Conservation (phyloP, 78 protist species). For the Dictyostelium citrinum region DNA sequence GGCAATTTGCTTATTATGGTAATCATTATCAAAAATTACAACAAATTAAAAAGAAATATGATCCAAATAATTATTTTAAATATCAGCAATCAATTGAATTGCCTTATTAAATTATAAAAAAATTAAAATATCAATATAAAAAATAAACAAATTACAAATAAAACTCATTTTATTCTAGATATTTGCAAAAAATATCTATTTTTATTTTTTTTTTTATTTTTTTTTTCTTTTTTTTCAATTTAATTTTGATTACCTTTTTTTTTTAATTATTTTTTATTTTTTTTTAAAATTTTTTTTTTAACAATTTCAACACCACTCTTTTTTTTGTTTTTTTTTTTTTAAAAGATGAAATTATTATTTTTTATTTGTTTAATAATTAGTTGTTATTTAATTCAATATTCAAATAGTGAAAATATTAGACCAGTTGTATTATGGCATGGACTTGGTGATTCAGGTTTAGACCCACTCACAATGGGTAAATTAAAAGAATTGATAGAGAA, state of each 20-base stretch:
- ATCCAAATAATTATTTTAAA: conserved; percentile 17
- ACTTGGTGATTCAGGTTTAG: conserved; percentile 83
- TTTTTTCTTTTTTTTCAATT: not conserved
- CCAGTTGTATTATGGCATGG: conserved; percentile 84
- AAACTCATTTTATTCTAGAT: no score
- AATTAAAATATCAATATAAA: not conserved
- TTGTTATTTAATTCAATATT: not conserved
- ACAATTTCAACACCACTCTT: not conserved
- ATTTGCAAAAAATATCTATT: not conserved
- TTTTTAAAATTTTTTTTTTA: not conserved
- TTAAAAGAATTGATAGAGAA: conserved; percentile 64
- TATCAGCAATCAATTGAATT: conserved; percentile 21
- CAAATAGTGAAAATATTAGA: conserved; percentile 7
- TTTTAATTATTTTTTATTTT: not conserved
- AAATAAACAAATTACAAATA: not conserved
- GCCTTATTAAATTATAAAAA: not conserved
- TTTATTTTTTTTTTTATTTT: not conserved
- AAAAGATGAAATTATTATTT: not conserved
- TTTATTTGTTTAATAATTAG: not conserved
- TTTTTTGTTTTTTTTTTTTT: not conserved
- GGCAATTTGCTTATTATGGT: not conserved
- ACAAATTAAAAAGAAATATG: conserved; percentile 5
- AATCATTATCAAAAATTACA: not conserved
- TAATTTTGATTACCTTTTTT: no score
- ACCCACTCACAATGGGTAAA: conserved; percentile 80